Conservation (phyloP, 2,329 filamentous ascomycete genomes). For the Ascochyta fabae region DNA sequence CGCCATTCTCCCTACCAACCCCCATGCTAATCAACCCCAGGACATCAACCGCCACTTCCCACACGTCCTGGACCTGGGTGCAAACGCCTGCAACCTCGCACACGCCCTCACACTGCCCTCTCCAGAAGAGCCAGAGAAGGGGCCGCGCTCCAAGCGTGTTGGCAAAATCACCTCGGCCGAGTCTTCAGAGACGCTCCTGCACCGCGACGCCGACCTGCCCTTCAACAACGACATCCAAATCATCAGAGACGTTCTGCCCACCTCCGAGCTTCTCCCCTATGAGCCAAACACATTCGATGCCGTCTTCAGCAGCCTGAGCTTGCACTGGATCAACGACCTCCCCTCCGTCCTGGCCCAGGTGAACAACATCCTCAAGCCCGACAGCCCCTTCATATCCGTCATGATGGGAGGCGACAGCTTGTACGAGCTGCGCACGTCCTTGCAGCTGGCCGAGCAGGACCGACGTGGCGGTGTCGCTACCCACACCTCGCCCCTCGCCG, state of each 20-base stretch:
- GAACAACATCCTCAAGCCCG: conserved; percentile 85
- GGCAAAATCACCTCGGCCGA: conserved; percentile 80
- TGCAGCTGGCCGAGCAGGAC: conserved; percentile 92
- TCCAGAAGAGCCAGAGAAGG: conserved; percentile 66
- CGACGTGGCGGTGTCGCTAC: conserved; percentile 89
- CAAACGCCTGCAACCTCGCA: conserved; percentile 94
- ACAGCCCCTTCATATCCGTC: conserved; percentile 88
- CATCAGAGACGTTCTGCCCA: conserved; percentile 74
- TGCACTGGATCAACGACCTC: conserved; percentile 98
- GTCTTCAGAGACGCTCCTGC: conserved; percentile 76
- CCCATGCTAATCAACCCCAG: conserved; percentile 52
- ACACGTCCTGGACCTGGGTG: conserved; percentile 87
- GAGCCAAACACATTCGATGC: conserved; percentile 81
- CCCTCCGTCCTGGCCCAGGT: conserved; percentile 84
- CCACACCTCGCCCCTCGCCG: conserved; percentile 88
- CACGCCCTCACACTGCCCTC: conserved; percentile 71
- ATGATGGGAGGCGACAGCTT: conserved; percentile 97
- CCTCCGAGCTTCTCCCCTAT: conserved; percentile 79
- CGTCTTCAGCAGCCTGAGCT: conserved; percentile 83
- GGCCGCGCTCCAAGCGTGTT: conserved; percentile 74
- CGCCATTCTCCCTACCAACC: neutral
- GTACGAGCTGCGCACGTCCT: conserved; percentile 88
- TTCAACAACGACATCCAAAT: conserved; percentile 79
- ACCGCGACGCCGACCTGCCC: conserved; percentile 76
- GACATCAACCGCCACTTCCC: conserved; percentile 92